These are phyloP conservation scores for Nicotiana tabacum DNA, from an alignment of 257 asterid genomes.

Conservation along the genomic window DNA sequence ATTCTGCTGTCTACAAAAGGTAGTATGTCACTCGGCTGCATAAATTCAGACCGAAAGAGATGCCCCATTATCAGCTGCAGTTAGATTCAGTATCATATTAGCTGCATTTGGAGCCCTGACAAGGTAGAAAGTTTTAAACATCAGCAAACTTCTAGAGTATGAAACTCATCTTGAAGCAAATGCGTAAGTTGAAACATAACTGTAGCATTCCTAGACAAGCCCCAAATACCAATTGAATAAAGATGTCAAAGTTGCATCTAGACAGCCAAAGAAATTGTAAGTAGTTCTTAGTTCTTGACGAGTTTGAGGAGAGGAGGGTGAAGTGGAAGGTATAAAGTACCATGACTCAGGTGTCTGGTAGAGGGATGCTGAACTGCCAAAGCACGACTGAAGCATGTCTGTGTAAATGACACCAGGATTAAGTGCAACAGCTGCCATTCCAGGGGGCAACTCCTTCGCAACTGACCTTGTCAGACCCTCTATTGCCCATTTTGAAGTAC, in stretches of 20 bases:
- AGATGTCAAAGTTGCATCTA: neutral
- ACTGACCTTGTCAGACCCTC: conserved; percentile 86
- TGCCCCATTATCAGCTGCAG: conserved; percentile 76
- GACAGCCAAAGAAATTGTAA: neutral
- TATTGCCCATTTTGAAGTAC: conserved; percentile 98
- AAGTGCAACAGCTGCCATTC: conserved; percentile 76
- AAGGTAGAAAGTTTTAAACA: neutral
- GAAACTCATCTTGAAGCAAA: neutral
- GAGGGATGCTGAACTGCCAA: conserved; percentile 73
- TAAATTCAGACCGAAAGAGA: conserved; percentile 59
- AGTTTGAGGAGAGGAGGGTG: conserved; percentile 3
- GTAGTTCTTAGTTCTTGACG: neutral
- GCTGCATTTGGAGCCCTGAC: conserved; percentile 97
- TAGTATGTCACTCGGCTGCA: neutral
- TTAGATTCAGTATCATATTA: conserved; percentile 77
- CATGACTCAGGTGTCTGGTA: conserved; percentile 89
- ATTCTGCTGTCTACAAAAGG: neutral
- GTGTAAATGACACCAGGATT: conserved; percentile 93
- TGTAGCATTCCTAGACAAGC: neutral
- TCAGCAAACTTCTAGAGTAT: neutral
- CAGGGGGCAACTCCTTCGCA: conserved; percentile 90
- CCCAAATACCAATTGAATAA: neutral
- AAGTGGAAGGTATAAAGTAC: conserved; percentile 28
- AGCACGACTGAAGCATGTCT: conserved; percentile 92
- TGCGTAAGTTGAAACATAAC: neutral